Percentiles rank a stretch among this genome's conserved stretches.
Conservation (phyloP, 371 early-diverging fungal genomes). For the Actinomortierella wolfii region DNA sequence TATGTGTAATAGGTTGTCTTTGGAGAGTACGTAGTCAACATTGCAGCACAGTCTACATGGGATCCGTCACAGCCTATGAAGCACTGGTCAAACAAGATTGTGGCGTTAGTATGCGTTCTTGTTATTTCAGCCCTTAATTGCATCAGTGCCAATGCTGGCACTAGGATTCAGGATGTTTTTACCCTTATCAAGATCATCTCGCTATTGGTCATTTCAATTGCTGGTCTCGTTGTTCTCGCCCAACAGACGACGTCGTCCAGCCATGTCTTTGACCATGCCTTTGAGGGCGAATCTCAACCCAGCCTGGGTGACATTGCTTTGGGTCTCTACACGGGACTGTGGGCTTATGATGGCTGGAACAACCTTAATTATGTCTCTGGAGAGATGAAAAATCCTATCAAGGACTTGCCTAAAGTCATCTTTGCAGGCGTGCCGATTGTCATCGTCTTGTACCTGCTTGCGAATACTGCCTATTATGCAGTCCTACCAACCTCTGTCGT, state of each 20-base stretch:
- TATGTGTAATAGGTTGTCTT: constrained; percentile 71
- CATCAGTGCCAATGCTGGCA: constrained; percentile 71
- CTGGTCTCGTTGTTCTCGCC: constrained; percentile 74
- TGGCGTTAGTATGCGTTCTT: constrained; percentile 69
- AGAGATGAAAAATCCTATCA: constrained; percentile 86
- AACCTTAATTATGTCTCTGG: constrained; percentile 89
- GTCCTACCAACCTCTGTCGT: constrained; percentile 76
- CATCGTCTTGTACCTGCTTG: constrained; percentile 76
- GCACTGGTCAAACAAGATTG: constrained; percentile 67
- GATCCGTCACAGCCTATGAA: constrained; percentile 44
- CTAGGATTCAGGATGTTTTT: constrained; percentile 80
- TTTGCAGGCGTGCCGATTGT: constrained; percentile 77
- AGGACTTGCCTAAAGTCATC: constrained; percentile 76
- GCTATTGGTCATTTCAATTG: constrained; percentile 74
- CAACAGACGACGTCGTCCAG: constrained; percentile 58
- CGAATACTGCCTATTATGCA: constrained; percentile 87
- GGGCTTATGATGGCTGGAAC: constrained; percentile 94
- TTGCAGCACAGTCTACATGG: constrained; percentile 59
- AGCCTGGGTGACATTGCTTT: constrained; percentile 75
- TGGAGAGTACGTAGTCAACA: constrained; percentile 76
- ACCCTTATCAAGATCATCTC: constrained; percentile 82
- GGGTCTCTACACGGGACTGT: constrained; percentile 84
- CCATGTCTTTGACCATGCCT: constrained; percentile 67
- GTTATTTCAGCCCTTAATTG: constrained; percentile 74
- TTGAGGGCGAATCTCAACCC: constrained; percentile 57